These are phyloP conservation scores for Brasilioporus rufonigricans DNA, from an alignment of 768 basidiomycete genomes.

Conservation along the genomic window DNA sequence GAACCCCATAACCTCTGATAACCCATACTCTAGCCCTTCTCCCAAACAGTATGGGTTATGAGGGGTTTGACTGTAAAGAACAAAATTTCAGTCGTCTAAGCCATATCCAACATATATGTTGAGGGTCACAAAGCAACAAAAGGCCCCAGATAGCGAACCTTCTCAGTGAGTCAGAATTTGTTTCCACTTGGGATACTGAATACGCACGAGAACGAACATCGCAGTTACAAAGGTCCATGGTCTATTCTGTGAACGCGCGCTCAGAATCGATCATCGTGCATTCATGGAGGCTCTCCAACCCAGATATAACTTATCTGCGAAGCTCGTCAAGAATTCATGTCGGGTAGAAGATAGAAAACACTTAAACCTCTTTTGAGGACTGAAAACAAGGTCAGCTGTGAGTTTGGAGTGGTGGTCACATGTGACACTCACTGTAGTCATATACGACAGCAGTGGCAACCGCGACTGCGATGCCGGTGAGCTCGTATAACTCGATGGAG, in stretches of 20 bases:
- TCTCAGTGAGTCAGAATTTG: neutral
- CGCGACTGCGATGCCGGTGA: neutral
- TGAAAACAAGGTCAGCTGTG: neutral
- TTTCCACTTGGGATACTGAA: neutral
- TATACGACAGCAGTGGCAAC: neutral
- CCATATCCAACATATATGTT: neutral
- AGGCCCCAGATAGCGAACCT: slow-evolving; percentile 21
- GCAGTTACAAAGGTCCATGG: slow-evolving; percentile 12
- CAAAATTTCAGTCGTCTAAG: neutral
- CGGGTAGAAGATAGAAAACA: neutral
- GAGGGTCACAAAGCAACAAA: slow-evolving; percentile 9
- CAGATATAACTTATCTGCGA: slow-evolving; percentile 15
- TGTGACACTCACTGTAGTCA: neutral
- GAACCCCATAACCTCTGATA: too few species aligned
- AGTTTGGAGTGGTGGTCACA: neutral
- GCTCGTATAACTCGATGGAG: neutral
- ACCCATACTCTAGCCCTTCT: too few species aligned
- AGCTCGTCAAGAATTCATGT: neutral
- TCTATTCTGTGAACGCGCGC: neutral
- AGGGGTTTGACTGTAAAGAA: too few species aligned
- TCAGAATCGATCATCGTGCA: neutral
- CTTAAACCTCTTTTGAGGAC: slow-evolving; percentile 19
- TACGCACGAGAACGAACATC: slow-evolving; percentile 19
- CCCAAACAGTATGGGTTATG: too few species aligned
- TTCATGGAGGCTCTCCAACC: slow-evolving; percentile 6